Evolutionary conservation across 73 alveolate species (phyloP).

Genomic region (Tetrahymena elliotti): DNA sequence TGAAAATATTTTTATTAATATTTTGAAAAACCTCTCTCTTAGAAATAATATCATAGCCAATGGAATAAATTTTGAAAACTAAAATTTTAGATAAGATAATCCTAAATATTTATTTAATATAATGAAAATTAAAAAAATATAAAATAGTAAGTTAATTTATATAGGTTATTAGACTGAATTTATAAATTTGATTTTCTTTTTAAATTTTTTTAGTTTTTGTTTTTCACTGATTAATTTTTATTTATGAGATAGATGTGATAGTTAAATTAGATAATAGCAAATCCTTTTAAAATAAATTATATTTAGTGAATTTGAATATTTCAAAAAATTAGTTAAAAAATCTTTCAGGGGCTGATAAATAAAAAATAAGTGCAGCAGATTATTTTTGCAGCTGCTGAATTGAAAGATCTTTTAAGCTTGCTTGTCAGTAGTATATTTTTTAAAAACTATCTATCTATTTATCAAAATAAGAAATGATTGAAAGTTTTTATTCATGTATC

Average conservation of each 20-base stretch:
- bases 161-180: too few relatives aligned
- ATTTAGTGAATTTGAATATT: background rate
- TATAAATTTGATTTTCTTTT: too few relatives aligned
- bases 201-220: background rate
- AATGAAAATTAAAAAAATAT: too few relatives aligned
- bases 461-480: background rate
- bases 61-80: too few relatives aligned
- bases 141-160: too few relatives aligned
- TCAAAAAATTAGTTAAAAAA: background rate
- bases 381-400: background rate
- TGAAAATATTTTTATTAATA: too few relatives aligned
- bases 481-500: background rate
- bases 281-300: background rate
- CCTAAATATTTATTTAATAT: too few relatives aligned
- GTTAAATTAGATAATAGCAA: background rate
- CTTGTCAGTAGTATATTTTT: background rate
- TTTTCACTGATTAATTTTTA: background rate
- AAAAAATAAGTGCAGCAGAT: background rate
- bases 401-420: background rate
- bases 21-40: too few relatives aligned
- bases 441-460: background rate
- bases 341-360: background rate
- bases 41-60: too few relatives aligned
- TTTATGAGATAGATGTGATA: background rate
- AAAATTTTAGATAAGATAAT: too few relatives aligned